phyloP scores from a whole-genome alignment of 345 rosid genomes.

The Hirschfeldia incana region DNA sequence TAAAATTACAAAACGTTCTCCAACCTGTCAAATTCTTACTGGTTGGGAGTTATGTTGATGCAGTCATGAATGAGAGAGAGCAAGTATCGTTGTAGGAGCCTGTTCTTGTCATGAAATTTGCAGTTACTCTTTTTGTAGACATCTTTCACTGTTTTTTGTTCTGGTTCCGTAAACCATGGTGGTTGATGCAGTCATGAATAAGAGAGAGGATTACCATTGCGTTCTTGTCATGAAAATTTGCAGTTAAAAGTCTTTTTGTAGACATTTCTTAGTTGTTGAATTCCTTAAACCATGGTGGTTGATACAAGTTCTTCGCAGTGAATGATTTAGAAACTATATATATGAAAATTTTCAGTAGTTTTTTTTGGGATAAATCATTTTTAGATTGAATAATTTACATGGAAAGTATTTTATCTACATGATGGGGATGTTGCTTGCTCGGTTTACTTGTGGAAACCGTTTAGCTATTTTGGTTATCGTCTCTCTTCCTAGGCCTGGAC shows the following conservation, averaged over 20 bases:
- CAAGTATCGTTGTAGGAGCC: neutral
- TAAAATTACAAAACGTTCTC: conserved; percentile 16
- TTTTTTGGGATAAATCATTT: too few relatives aligned
- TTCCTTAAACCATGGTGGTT: neutral
- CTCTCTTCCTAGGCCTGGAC: too few relatives aligned
- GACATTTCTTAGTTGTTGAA: neutral
- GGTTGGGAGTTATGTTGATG: neutral
- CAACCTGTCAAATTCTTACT: neutral
- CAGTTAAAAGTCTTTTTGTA: neutral
- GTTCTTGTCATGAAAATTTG: neutral
- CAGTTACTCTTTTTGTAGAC: neutral
- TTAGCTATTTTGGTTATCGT: too few relatives aligned
- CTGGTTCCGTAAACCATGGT: neutral
- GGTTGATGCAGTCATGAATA: neutral
- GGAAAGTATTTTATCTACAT: too few relatives aligned
- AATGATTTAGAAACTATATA: too few relatives aligned
- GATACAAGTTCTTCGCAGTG: neutral
- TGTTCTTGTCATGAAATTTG: neutral
- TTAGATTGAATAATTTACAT: too few relatives aligned
- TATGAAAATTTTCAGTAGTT: too few relatives aligned
- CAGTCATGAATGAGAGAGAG: neutral
- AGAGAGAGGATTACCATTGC: too few relatives aligned
- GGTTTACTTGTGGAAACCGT: too few relatives aligned
- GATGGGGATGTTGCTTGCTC: too few relatives aligned
- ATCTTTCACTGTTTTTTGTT: too few relatives aligned